These are phyloP conservation scores for Mrakia hoshinonis DNA, from an alignment of 768 basidiomycete genomes.

Conservation along the genomic window DNA sequence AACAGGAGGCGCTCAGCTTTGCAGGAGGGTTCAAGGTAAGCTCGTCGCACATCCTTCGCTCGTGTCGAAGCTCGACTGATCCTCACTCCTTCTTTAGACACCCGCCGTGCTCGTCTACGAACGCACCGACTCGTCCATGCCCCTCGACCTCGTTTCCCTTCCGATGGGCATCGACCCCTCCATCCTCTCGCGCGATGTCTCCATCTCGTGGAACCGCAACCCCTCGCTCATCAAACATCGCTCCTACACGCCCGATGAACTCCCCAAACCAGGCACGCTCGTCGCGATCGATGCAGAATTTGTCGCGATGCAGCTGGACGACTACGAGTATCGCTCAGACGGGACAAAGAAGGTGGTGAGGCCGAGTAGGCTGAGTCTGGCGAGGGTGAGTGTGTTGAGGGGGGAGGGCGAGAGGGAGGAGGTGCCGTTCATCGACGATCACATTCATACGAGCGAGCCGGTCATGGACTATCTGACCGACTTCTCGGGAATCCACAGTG, in stretches of 20 bases:
- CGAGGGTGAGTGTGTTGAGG: slow-evolving; percentile 86
- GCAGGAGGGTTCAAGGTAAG: slow-evolving; percentile 84
- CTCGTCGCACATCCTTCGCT: background rate
- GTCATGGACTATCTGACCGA: slow-evolving; percentile 97
- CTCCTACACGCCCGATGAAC: slow-evolving; percentile 58
- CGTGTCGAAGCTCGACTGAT: background rate
- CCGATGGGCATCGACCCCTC: slow-evolving; percentile 60
- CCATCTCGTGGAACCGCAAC: slow-evolving; percentile 75
- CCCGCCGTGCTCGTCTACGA: slow-evolving; percentile 89
- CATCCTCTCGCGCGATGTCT: slow-evolving; percentile 76
- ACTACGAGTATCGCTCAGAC: slow-evolving; percentile 88
- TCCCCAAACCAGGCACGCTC: slow-evolving; percentile 75
- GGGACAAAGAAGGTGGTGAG: slow-evolving; percentile 86
- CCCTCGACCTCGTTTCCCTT: slow-evolving; percentile 57
- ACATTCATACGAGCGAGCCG: slow-evolving; percentile 89
- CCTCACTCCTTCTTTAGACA: slow-evolving; percentile 35
- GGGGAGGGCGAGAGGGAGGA: slow-evolving; percentile 73
- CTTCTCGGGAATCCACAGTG: slow-evolving; percentile 90
- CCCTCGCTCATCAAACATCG: slow-evolving; percentile 66
- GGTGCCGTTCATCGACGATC: slow-evolving; percentile 91
- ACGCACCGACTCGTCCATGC: slow-evolving; percentile 53
- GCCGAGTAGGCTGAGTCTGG: slow-evolving; percentile 82
- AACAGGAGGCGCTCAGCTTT: slow-evolving; percentile 80
- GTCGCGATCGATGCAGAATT: slow-evolving; percentile 97
- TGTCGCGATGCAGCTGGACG: slow-evolving; percentile 95